A percentile compares a stretch with the other conserved stretches of the same genome.
Conservation (phyloP, 108 stramenopile genomes). For the Nitzschia sp. region DNA sequence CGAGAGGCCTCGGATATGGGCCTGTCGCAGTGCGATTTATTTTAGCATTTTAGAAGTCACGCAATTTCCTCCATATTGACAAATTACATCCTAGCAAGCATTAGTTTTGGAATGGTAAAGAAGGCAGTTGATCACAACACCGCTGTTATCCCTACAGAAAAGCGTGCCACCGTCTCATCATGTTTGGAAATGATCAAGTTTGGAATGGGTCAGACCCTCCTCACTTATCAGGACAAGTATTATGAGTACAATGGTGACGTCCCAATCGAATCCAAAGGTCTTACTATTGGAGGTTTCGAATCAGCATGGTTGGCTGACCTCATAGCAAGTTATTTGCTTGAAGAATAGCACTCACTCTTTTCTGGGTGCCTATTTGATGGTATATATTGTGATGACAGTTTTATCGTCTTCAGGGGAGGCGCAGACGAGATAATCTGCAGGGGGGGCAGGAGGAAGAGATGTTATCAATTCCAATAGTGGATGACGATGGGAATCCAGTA, state of each 20-base stretch:
- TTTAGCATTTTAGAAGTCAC: too few species aligned
- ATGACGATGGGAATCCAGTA: too few species aligned
- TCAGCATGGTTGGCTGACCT: conserved; percentile 6
- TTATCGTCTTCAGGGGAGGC: not conserved
- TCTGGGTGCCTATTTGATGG: not conserved
- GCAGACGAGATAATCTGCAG: too few species aligned
- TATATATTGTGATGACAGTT: conserved; percentile 4
- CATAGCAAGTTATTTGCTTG: not conserved
- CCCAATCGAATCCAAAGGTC: not conserved
- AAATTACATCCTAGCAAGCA: too few species aligned
- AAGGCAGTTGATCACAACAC: not conserved
- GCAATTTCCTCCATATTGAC: too few species aligned
- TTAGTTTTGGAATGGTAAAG: not conserved
- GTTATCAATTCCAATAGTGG: too few species aligned
- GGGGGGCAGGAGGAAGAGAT: too few species aligned
- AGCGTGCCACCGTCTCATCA: not conserved
- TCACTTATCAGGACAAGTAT: not conserved
- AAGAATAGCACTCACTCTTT: not conserved
- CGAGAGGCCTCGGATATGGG: too few species aligned
- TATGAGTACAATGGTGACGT: not conserved
- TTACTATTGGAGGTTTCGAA: not conserved
- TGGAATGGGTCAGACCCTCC: not conserved
- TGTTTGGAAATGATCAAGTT: not conserved
- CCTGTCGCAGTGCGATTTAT: too few species aligned
- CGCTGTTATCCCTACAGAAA: not conserved